Evolutionary conservation across 2,329 filamentous ascomycete species (phyloP).

Genomic region (Epichloe uncinata): DNA sequence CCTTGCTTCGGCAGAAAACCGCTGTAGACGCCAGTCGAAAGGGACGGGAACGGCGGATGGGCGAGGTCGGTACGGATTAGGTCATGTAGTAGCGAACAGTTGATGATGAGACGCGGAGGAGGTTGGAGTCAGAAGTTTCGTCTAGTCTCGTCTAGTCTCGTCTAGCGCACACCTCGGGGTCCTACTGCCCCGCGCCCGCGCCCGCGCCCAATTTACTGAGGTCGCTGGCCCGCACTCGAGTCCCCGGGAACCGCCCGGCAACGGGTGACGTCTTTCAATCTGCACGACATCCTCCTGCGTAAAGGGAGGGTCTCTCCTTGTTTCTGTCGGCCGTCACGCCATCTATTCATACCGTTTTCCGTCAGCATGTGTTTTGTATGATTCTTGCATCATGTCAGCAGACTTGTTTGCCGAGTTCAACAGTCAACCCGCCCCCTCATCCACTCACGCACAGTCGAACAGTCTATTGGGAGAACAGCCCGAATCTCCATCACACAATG

Average conservation of each 20-base stretch:
- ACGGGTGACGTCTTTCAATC: background rate
- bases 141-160: background rate
- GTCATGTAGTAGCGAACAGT: background rate
- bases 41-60: background rate
- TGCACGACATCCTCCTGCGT: background rate
- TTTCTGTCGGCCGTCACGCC: background rate
- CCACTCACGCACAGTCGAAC: constrained; percentile 9
- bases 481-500: constrained; percentile 6
- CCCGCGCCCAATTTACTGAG: too few species aligned
- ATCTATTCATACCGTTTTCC: background rate
- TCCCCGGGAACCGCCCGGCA: background rate
- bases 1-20: background rate
- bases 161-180: background rate
- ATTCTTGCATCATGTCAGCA: constrained; percentile 39
- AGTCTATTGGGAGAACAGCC: constrained; percentile 4
- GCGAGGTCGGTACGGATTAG: background rate
- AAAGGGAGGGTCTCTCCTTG: background rate
- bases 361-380: background rate
- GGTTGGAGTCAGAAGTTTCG: background rate
- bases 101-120: background rate
- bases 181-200: background rate
- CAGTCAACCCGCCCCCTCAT: constrained; percentile 27
- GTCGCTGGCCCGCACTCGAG: too few species aligned
- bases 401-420: constrained; percentile 54
- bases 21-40: background rate